These are phyloP conservation scores for Yamadazyma sp. DNA, from an alignment of 1,139 yeast genomes.

Conservation along the genomic window DNA sequence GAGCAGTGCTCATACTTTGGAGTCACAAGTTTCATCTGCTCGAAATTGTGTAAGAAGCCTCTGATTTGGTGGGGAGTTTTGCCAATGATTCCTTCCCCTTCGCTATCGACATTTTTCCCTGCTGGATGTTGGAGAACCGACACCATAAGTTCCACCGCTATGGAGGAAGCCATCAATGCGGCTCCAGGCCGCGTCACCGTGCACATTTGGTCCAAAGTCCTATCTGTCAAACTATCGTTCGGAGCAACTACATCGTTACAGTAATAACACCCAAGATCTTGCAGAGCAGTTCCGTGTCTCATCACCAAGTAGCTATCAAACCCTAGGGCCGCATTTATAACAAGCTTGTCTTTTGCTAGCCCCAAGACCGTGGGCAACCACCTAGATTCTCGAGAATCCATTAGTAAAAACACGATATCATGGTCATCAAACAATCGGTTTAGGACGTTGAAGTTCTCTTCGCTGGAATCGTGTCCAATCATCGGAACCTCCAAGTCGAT, in stretches of 20 bases:
- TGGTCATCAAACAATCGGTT: slow-evolving; percentile 58
- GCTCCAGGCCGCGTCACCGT: slow-evolving; percentile 97
- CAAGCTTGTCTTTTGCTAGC: slow-evolving; percentile 62
- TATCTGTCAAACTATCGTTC: slow-evolving; percentile 74
- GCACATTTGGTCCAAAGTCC: slow-evolving; percentile 96
- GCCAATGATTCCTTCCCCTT: slow-evolving; percentile 52
- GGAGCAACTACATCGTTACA: slow-evolving; percentile 98
- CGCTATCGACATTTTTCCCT: slow-evolving; percentile 42
- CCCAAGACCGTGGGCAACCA: slow-evolving; percentile 94
- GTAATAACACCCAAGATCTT: slow-evolving; percentile 83
- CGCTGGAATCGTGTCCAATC: slow-evolving; percentile 77
- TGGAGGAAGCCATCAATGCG: slow-evolving; percentile 81
- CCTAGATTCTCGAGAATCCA: slow-evolving; percentile 94
- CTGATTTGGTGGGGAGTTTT: slow-evolving; percentile 85
- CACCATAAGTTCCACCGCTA: slow-evolving; percentile 82
- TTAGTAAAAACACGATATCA: slow-evolving; percentile 75
- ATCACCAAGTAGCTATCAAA: slow-evolving; percentile 90
- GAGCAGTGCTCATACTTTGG: slow-evolving; percentile 79
- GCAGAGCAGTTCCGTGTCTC: slow-evolving; percentile 71
- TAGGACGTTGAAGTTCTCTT: slow-evolving; percentile 51
- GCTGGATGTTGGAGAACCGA: slow-evolving; percentile 70
- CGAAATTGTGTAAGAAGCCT: slow-evolving; percentile 72
- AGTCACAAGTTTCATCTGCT: slow-evolving; percentile 62
- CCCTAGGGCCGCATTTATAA: slow-evolving; percentile 91
- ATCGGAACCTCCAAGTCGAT: slow-evolving; percentile 77